A percentile compares a stretch with the other conserved stretches of the same genome.
These are phyloP conservation scores for Heliosperma pusillum DNA, from an alignment of 148 eudicot species.

Conservation along the genomic window DNA sequence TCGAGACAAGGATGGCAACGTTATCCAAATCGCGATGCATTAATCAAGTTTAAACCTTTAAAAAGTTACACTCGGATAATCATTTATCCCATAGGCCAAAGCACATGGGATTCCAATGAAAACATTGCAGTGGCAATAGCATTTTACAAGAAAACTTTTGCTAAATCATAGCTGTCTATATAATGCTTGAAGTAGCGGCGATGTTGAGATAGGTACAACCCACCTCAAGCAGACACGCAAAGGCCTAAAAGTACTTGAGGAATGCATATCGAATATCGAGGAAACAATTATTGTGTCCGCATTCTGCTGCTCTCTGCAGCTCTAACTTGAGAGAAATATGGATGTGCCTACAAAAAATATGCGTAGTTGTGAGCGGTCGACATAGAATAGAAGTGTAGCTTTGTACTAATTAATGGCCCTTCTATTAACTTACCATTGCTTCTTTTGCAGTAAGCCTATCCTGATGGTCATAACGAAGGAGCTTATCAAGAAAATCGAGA, in stretches of 20 bases:
- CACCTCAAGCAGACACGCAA: slow-evolving; percentile 14
- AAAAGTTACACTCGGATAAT: neutral
- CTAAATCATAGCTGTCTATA: slow-evolving; percentile 8
- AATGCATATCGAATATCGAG: neutral
- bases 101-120: neutral
- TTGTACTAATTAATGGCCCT: neutral
- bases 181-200: slow-evolving; percentile 15
- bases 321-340: slow-evolving; percentile 84
- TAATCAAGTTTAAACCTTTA: neutral
- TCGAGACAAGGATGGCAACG: neutral
- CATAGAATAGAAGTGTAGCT: neutral
- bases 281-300: slow-evolving; percentile 52
- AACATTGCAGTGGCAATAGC: neutral
- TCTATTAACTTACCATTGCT: slow-evolving; percentile 67
- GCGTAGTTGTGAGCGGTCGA: neutral
- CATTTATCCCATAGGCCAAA: neutral
- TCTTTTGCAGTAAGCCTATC: slow-evolving; percentile 94
- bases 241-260: slow-evolving; percentile 10
- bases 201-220: neutral
- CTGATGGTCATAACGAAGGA: slow-evolving; percentile 97
- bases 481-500: slow-evolving; percentile 93
- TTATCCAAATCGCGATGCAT: neutral
- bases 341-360: slow-evolving; percentile 54
- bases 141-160: slow-evolving; percentile 20
- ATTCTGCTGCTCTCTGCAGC: slow-evolving; percentile 93